Evolutionary conservation across 1,284 basidiomycete species (phyloP).

Genomic region (Fomes fomentarius): DNA sequence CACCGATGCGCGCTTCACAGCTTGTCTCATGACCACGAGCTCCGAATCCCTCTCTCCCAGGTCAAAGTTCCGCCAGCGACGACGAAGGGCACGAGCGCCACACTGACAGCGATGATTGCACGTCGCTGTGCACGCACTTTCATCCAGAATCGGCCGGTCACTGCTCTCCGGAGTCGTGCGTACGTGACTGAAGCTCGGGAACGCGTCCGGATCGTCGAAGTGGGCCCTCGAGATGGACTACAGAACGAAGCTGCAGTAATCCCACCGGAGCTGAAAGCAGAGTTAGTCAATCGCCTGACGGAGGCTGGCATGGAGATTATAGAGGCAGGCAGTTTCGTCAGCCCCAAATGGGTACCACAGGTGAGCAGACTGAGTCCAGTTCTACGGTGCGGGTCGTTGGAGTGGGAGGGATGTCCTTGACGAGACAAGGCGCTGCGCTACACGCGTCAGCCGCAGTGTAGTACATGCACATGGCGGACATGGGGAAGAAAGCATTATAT

Average conservation of each 20-base stretch:
- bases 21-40: no score
- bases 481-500: no score
- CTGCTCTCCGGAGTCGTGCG: conserved; percentile 4
- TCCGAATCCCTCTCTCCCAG: no score
- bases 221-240: conserved; percentile 90
- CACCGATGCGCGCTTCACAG: no score
- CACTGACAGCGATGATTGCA: background rate
- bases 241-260: conserved; percentile 88
- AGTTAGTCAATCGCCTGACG: conserved; percentile 79
- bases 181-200: conserved; percentile 27
- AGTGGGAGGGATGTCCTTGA: no score
- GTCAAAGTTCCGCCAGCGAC: no score
- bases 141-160: background rate
- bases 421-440: no score
- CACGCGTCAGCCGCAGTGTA: no score
- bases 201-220: conserved; percentile 83
- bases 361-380: conserved; percentile 44
- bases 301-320: conserved; percentile 74
- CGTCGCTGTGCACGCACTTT: background rate
- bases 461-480: no score
- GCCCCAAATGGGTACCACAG: conserved; percentile 93
- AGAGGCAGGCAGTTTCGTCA: conserved; percentile 92
- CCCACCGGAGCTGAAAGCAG: conserved; percentile 76
- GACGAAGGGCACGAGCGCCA: no score
- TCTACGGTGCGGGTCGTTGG: background rate